Percentiles rank a stretch among this genome's conserved stretches.
Conservation (phyloP, 108 stramenopile genomes). For the Nitzschia putrida region DNA sequence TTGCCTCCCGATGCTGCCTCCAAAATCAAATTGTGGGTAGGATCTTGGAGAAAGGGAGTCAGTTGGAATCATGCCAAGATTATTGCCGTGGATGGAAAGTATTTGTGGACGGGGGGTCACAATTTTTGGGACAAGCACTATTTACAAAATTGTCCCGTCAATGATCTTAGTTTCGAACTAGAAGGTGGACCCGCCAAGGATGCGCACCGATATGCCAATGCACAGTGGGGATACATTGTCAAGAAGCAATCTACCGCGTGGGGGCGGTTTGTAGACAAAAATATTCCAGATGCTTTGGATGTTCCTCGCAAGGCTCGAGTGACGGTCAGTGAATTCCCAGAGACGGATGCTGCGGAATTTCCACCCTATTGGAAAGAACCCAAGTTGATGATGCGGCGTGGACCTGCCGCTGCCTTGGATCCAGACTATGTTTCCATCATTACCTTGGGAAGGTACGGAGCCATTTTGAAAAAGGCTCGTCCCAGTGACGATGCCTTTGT, state of each 20-base stretch:
- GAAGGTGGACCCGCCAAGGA: constrained; percentile 54
- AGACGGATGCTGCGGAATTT: constrained; percentile 25
- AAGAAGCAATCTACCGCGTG: constrained; percentile 51
- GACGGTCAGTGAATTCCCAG: constrained; percentile 46
- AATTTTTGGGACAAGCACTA: constrained; percentile 65
- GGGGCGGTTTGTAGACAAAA: constrained; percentile 49
- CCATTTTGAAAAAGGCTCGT: constrained; percentile 28
- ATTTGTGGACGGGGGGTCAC: constrained; percentile 63
- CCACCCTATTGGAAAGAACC: constrained; percentile 27
- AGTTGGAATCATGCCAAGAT: constrained; percentile 70
- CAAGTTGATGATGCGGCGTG: constrained; percentile 9
- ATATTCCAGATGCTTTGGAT: constrained; percentile 52
- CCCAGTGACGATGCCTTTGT: constrained; percentile 51
- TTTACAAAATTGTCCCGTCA: constrained; percentile 50
- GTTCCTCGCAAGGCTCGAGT: constrained; percentile 39
- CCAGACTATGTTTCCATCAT: constrained; percentile 35
- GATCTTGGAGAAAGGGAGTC: constrained; percentile 60
- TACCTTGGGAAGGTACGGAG: constrained; percentile 49
- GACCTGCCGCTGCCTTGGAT: background rate
- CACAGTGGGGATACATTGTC: constrained; percentile 57
- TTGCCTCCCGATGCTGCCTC: constrained; percentile 44
- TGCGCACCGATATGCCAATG: constrained; percentile 60
- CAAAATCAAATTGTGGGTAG: constrained; percentile 62
- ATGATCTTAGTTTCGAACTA: constrained; percentile 55
- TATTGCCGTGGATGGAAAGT: constrained; percentile 67